These are phyloP conservation scores for Botrytis deweyae DNA, from an alignment of 2,329 filamentous ascomycete genomes.

Conservation along the genomic window DNA sequence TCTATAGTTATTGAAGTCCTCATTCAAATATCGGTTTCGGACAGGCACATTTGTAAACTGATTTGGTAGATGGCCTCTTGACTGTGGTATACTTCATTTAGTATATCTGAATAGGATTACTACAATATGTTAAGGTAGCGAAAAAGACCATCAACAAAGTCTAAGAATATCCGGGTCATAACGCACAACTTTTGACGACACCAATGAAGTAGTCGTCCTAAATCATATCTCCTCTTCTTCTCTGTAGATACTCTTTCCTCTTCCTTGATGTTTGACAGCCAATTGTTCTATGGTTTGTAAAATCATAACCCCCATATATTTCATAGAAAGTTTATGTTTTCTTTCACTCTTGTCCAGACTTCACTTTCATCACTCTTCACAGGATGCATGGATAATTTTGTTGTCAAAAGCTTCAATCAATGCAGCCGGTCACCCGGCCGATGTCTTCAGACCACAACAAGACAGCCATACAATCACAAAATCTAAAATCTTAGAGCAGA, in stretches of 20 bases:
- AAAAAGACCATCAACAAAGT: background rate
- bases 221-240: background rate
- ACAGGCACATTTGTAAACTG: background rate
- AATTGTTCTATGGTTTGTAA: too few relatives aligned
- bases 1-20: background rate
- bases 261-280: background rate
- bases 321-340: background rate
- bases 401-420: background rate
- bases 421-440: background rate
- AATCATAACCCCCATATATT: background rate
- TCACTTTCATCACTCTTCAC: background rate
- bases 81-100: background rate
- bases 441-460: background rate
- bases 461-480: background rate
- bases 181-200: background rate
- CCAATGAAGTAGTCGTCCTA: background rate
- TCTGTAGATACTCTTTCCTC: background rate
- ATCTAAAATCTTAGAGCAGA: background rate
- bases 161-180: background rate
- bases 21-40: background rate
- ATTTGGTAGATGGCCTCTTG: background rate
- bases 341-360: background rate
- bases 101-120: background rate
- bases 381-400: background rate
- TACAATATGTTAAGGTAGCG: too few relatives aligned